Conservation (phyloP, 106 monocot genomes). For the Dioscorea dumetorum region DNA sequence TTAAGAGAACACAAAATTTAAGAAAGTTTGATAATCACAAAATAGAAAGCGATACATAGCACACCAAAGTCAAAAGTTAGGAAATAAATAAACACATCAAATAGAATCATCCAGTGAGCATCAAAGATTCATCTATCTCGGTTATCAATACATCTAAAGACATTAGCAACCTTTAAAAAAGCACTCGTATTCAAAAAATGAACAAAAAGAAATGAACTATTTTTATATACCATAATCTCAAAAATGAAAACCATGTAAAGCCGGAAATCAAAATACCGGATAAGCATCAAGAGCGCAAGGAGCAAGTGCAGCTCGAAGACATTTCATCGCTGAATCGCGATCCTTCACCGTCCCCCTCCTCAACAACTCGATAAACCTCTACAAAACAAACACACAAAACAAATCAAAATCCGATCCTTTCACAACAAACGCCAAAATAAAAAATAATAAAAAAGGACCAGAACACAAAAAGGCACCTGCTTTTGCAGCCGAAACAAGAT, state of each 20-base stretch:
- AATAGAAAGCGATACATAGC: background rate
- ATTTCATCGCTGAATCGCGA: slow-evolving; percentile 62
- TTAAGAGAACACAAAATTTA: too few species aligned
- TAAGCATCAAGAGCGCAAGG: slow-evolving; percentile 95
- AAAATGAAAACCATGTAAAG: too few species aligned
- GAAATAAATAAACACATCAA: background rate
- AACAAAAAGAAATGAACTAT: too few species aligned
- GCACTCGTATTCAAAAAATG: too few species aligned
- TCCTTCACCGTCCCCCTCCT: slow-evolving; percentile 68
- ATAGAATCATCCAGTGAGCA: background rate
- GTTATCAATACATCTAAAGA: too few species aligned
- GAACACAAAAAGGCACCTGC: slow-evolving; percentile 40
- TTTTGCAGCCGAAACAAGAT: slow-evolving; percentile 89
- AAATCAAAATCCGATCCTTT: background rate
- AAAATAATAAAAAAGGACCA: too few species aligned
- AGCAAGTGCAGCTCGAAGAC: slow-evolving; percentile 67
- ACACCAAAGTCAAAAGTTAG: background rate
- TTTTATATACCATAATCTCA: too few species aligned
- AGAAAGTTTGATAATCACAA: background rate
- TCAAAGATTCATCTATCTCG: background rate
- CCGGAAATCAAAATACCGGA: slow-evolving; percentile 41
- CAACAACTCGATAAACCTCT: slow-evolving; percentile 93
- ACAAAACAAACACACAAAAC: background rate
- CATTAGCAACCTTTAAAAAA: too few species aligned
- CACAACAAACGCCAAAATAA: background rate